Evolutionary conservation across 2,329 filamentous ascomycete species (phyloP), one percentile per base, ranked within the genome.

Genomic region (Lachnellula hyalina): DNA sequence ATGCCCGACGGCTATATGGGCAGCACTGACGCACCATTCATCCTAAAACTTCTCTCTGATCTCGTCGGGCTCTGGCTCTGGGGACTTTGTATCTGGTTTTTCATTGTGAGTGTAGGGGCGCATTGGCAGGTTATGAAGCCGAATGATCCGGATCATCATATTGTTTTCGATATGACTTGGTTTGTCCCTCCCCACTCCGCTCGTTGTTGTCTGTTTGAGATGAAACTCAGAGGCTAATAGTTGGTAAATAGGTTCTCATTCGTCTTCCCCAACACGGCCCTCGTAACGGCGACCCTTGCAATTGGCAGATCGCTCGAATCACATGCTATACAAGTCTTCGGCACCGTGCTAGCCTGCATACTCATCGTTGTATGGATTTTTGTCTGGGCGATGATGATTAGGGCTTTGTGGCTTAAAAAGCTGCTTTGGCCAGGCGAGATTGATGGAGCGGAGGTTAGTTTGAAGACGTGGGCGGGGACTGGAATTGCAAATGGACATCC

Each of bases 81-180:
- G 87, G 89, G 84, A 0, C 73, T 94, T n/a, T 86, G 87, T 25
- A 72, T 90, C 28, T 94, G 89, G 85, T 94, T 93, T 74, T 93
- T 93, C 70, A 75, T 93, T 54, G 84, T 94, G 11, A 86, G 84
- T 1, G 80, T 89, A n/a, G 86, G 87, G 2, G 88, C 88, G 2
- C 80, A 93, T 56, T 87, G 80, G 78, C 86, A 84, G 32, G 85
- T 86, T 49, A 75, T 85, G 19, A 74, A 77, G 0, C 69, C 73
- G 2, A 74, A 79, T 41, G 41, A 63, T 25, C 58, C 57, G 11
- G 77, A 67, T 79, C 38, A 80, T 77, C 52, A 58, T 21, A 82
- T 91, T 74, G 79, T 83, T 4, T 94, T 92, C 65, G 85, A 87
- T 17, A 92, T 94, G 87, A 89, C 85, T 1, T 95, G 89, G 85